A percentile compares a stretch with the other conserved stretches of the same genome.
These are phyloP conservation scores for Talaromyces stipitatus DNA, from an alignment of 495 filamentous ascomycete genomes.

Conservation along the genomic window DNA sequence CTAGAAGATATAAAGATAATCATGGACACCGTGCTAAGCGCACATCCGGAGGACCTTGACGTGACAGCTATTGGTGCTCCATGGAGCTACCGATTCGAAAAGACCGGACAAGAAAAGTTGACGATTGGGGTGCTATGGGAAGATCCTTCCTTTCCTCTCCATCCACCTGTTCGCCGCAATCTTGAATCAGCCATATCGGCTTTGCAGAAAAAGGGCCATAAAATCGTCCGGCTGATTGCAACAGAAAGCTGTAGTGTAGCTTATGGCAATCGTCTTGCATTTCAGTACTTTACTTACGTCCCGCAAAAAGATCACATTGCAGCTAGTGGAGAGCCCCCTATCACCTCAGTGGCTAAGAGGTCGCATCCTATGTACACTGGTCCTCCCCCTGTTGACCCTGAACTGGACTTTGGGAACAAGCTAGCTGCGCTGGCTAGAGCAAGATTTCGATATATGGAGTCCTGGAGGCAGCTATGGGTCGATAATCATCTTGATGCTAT, in stretches of 20 bases:
- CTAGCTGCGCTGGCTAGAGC: constrained; percentile 11
- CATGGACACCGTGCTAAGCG: constrained; percentile 41
- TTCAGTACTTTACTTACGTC: constrained; percentile 23
- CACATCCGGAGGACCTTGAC: constrained; percentile 46
- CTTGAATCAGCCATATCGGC: constrained; percentile 35
- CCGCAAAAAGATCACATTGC: constrained; percentile 18
- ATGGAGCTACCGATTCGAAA: background rate
- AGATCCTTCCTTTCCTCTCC: constrained; percentile 20
- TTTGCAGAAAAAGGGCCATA: constrained; percentile 42
- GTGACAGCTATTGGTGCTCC: constrained; percentile 9
- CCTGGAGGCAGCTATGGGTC: background rate
- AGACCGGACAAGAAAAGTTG: background rate
- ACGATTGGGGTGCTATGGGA: constrained; percentile 20
- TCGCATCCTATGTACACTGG: background rate
- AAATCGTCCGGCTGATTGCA: constrained; percentile 14
- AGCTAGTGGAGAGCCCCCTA: constrained; percentile 9
- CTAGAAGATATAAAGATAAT: constrained; percentile 50
- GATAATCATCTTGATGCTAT: constrained; percentile 31
- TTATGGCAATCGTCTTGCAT: constrained; percentile 14
- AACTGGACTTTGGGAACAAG: background rate
- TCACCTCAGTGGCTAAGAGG: constrained; percentile 9
- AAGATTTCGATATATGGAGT: constrained; percentile 4
- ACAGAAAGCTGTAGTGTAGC: constrained; percentile 10
- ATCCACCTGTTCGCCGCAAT: constrained; percentile 41
- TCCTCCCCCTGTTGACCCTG: background rate